Conservation (phyloP, 2,329 filamentous ascomycete genomes). For the Exutisphaerella laricina region DNA sequence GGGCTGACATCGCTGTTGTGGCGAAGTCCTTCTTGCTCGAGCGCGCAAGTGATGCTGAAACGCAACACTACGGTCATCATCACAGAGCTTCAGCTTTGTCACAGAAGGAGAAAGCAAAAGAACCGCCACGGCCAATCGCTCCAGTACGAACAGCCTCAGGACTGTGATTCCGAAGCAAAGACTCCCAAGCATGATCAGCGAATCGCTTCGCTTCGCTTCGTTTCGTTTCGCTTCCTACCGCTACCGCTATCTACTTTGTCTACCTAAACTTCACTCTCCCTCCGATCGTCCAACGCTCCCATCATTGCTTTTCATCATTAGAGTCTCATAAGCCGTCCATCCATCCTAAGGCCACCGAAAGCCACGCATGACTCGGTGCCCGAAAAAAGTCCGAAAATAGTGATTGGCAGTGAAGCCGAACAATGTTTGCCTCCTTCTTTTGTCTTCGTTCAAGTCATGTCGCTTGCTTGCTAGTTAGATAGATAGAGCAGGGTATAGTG, state of each 20-base stretch:
- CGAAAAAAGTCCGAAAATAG: not conserved
- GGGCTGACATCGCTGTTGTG: not conserved
- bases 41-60: not conserved
- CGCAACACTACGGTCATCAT: not conserved
- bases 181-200: not conserved
- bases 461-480: not conserved
- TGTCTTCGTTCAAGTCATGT: not conserved
- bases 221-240: not conserved
- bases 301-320: not conserved
- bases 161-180: not conserved
- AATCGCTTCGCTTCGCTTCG: constrained; percentile 7
- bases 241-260: not conserved
- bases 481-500: not conserved
- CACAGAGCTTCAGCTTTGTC: not conserved
- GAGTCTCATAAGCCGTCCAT: not conserved
- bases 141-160: not conserved
- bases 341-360: not conserved
- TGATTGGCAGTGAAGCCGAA: not conserved
- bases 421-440: not conserved
- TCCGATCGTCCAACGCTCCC: no score
- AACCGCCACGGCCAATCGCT: not conserved
- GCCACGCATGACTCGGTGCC: not conserved
- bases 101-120: not conserved
- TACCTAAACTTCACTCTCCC: not conserved
- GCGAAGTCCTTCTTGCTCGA: not conserved